Evolutionary conservation across 768 basidiomycete genomes (phyloP).

Genomic region (Tephrocybe sp.): DNA sequence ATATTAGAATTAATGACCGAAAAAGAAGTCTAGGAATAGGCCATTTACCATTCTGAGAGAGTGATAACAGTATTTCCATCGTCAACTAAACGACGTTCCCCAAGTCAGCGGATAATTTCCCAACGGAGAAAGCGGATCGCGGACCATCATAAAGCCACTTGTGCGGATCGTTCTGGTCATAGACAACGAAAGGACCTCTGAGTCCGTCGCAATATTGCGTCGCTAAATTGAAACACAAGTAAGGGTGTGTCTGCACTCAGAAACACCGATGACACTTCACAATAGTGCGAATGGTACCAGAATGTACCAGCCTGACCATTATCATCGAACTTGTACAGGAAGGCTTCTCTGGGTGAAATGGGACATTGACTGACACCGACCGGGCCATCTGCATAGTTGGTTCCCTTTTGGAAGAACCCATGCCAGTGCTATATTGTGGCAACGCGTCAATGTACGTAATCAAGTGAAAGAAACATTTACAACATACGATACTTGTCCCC

Average conservation of each 20-base stretch:
- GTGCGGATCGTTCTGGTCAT: slow-evolving; percentile 2
- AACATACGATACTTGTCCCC: slow-evolving; percentile 41
- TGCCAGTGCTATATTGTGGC: slow-evolving; percentile 29
- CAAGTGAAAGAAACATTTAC: background rate
- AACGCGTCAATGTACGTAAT: background rate
- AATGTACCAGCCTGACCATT: slow-evolving; percentile 32
- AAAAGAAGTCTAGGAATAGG: background rate
- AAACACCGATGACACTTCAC: too few species aligned
- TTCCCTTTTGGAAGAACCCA: slow-evolving; percentile 30
- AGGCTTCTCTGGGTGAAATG: slow-evolving; percentile 29
- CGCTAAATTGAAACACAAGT: background rate
- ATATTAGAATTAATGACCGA: background rate
- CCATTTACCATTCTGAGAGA: slow-evolving; percentile 39
- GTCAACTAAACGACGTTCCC: background rate
- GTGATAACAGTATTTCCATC: slow-evolving; percentile 35
- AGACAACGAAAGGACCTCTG: slow-evolving; percentile 16
- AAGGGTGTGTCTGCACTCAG: too few species aligned
- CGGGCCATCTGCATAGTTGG: slow-evolving; percentile 32
- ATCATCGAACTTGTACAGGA: slow-evolving; percentile 33
- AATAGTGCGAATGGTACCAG: slow-evolving; percentile 18
- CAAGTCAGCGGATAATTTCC: background rate
- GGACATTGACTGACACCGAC: slow-evolving; percentile 35
- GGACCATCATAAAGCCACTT: background rate
- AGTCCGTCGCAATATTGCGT: slow-evolving; percentile 22
- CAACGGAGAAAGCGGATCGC: background rate